phyloP scores from a whole-genome alignment of 2,329 filamentous ascomycete species.

The Trichoderma sp. region DNA sequence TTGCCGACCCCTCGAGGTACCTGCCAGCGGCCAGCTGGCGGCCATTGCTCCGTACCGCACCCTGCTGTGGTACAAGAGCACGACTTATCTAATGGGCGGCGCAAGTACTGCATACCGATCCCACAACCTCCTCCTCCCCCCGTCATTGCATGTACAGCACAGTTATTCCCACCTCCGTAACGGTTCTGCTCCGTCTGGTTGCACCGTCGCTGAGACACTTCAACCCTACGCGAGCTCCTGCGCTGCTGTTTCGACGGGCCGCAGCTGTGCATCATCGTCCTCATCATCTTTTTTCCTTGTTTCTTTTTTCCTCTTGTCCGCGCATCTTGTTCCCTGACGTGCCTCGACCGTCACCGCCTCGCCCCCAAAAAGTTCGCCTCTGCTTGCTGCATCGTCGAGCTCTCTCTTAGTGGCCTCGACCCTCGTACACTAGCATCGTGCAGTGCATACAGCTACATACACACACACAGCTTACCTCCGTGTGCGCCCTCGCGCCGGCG shows the following conservation, averaged over 20 bases:
- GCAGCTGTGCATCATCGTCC: conserved; percentile 6
- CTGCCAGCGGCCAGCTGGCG: not conserved
- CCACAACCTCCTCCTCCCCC: conserved; percentile 9
- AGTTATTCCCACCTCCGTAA: conserved; percentile 13
- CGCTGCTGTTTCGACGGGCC: not conserved
- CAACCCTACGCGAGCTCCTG: not conserved
- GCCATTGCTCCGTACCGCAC: not conserved
- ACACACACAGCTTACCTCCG: not conserved
- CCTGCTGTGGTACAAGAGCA: not conserved
- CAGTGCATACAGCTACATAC: not conserved
- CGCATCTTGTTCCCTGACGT: not conserved
- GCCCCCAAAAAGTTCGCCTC: not conserved
- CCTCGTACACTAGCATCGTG: not conserved
- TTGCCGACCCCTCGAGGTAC: not conserved
- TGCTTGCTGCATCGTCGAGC: conserved; percentile 4
- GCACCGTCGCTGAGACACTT: conserved; percentile 5
- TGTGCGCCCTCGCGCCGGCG: conserved; percentile 16
- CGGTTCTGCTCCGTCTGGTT: conserved; percentile 14
- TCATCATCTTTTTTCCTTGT: not conserved
- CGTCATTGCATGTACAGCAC: not conserved
- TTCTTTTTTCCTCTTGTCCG: not conserved
- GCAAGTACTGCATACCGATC: conserved; percentile 5
- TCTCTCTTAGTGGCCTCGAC: not conserved
- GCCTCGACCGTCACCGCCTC: not conserved
- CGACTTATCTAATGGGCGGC: not conserved